Base-by-base conservation (phyloP, 345 rosid genomes). In the Syzygium aromaticum region DNA sequence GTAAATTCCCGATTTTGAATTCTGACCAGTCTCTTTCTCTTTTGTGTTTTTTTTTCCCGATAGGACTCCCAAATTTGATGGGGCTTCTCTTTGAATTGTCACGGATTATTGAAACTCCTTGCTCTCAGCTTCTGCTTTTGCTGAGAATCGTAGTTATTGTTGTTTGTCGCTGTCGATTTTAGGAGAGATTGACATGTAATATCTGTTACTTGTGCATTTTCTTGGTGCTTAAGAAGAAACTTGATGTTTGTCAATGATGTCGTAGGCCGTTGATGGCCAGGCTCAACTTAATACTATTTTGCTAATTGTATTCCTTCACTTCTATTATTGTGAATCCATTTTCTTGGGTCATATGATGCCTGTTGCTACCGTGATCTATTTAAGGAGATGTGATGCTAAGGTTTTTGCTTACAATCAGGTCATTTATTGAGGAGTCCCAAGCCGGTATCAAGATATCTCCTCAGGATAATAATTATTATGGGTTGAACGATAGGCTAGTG, bases 401-500 rank as follows among this genome's bases (percentile, higher is more conserved):
- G 49, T 77, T 51, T 6, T 87, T 91, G n/a, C 88, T 82, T 67
- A 85, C 82, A 8, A 90, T 84, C 93, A 98, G 99, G 95, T 98
- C 99, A 86, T 98, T 98, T 89, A 96, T 96, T 89, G 99, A 98
- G 85, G 98, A 93, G 46, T 98, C 99, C 87, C 96, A 94, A 91
- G 99, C 99, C 89, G 93, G 95, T 90, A 98, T 98, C 88, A 98
- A 96, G 93, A 96, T 98, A 90, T 96, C 99, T 84, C 96, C 98
- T 54, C 94, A 93, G 92, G 99, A 98, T 90, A 93, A 92, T 88
- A 96, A 93, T 90, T 96, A 91, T 88, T 94, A 94, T 89, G 98
- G 99, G 88, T 86, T 95, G 93, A 96, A 90, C 92, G 99, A 98
- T 93, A 93, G 99, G 92, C 95, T 98, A 57, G 99, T 96, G 91